Evolutionary conservation across 75 land plant species (phyloP).

Genomic region (Isoetes taiwanensis): DNA sequence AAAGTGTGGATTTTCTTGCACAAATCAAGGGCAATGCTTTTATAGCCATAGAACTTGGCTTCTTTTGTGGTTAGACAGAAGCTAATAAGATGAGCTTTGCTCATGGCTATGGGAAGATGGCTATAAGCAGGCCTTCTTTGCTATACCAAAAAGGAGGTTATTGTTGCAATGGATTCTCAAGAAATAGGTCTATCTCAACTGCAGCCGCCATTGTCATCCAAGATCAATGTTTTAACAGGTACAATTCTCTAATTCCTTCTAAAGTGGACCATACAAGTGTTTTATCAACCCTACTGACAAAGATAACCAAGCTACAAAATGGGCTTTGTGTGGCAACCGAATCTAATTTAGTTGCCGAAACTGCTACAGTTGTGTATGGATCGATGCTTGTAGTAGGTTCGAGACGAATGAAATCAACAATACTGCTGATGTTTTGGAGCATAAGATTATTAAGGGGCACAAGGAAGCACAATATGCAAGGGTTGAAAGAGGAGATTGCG

Average conservation of each 20-base stretch:
- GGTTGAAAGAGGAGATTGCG: constrained; percentile 93
- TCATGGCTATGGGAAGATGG: no score
- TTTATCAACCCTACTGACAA: constrained; percentile 66
- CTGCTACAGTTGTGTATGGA: constrained; percentile 96
- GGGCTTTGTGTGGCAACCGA: constrained; percentile 90
- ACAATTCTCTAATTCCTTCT: constrained; percentile 51
- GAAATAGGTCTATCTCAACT: no score
- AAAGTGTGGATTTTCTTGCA: no score
- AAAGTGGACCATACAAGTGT: constrained; percentile 41
- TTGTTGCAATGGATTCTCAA: no score
- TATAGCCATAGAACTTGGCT: no score
- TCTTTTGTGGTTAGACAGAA: no score
- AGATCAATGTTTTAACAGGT: constrained; percentile 59
- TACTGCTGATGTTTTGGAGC: constrained; percentile 89
- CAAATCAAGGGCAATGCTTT: no score
- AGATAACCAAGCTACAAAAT: constrained; percentile 60
- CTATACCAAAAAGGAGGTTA: no score
- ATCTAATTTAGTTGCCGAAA: constrained; percentile 44
- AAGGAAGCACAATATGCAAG: constrained; percentile 33
- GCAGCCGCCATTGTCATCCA: constrained; percentile 53
- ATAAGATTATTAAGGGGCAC: constrained; percentile 98
- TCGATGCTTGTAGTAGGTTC: constrained; percentile 86
- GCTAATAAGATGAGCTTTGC: no score
- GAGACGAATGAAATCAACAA: constrained; percentile 78
- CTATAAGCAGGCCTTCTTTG: no score